These are phyloP conservation scores for Senna tora DNA, from an alignment of 306 rosid genomes.

Conservation along the genomic window DNA sequence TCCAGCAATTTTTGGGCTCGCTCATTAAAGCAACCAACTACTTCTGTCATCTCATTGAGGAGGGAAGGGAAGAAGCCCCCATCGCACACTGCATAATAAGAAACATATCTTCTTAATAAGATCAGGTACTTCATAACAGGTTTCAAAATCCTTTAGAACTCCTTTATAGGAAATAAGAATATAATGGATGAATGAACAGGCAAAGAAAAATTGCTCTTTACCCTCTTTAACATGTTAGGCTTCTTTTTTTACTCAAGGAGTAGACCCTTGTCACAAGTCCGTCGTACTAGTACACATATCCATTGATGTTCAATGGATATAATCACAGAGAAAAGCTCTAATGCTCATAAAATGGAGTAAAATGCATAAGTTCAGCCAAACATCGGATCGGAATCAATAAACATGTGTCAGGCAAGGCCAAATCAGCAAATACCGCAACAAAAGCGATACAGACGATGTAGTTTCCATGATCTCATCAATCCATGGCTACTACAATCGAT, in stretches of 20 bases:
- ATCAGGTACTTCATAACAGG: neutral
- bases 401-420: no score
- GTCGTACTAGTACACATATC: no score
- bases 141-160: neutral
- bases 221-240: neutral
- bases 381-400: neutral
- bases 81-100: slow-evolving; percentile 70
- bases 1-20: slow-evolving; percentile 84
- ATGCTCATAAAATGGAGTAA: neutral
- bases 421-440: no score
- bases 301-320: neutral
- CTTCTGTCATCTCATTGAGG: slow-evolving; percentile 76
- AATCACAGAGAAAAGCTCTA: neutral
- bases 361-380: neutral
- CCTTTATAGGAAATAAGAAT: neutral
- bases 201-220: neutral
- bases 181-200: slow-evolving; percentile 19
- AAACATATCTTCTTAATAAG: neutral
- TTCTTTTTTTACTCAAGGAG: neutral
- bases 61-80: slow-evolving; percentile 96
- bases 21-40: slow-evolving; percentile 75
- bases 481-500: neutral
- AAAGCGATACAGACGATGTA: neutral
- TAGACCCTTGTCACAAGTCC: neutral
- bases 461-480: neutral